Evolutionary conservation across 805 yeast genomes (phyloP), one percentile per base, ranked within the genome.

Genomic region (Candida yuanshanica): DNA sequence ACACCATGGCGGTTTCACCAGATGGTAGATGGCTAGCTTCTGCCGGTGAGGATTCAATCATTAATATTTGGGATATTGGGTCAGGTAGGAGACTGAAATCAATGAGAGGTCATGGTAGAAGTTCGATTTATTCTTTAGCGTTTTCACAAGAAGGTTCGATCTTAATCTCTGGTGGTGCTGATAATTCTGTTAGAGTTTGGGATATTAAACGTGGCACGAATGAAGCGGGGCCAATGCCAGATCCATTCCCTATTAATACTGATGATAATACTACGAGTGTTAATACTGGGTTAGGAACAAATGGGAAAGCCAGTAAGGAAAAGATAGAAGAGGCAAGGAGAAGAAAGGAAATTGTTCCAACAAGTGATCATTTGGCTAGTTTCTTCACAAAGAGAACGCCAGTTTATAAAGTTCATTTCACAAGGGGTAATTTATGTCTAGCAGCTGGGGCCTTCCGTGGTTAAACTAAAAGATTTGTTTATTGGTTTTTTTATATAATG

Each of bases 11-110:
- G 0, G 95, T 88, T 8, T 83, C 96, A 1, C 98, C 98, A 0
- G 97, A 93, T 67, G 99, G 99, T 4, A 74, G 97, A 56, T 86
- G 96, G 91, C 68, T 93, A 42, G 96, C 98, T 4, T 78, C 89
- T 43, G 97, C 95, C 3, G 95, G 96, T 40, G 97, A 89, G 58
- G 98, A 93, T 60, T 79, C 89, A 33, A 75, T 83, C 9, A 84
- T 93, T 26, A 83, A 83, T 57, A 72, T 93, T 31, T 93, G 97
- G 95, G 99, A 93, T 65, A 79, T 86, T 41, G 95, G 96, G 2
- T 76, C 90, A 2, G 98, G 98, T 18, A 74, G 95, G 49, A 69
- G 89, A 38, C 68, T 93, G 49, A 93, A 93, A 63, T 72, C 86
- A 9, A 87, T 93, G 97, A 76, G 87, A 43, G 99, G 99, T 0